Conservation (phyloP, 495 filamentous ascomycete genomes). For the Aspergillus sparsus region DNA sequence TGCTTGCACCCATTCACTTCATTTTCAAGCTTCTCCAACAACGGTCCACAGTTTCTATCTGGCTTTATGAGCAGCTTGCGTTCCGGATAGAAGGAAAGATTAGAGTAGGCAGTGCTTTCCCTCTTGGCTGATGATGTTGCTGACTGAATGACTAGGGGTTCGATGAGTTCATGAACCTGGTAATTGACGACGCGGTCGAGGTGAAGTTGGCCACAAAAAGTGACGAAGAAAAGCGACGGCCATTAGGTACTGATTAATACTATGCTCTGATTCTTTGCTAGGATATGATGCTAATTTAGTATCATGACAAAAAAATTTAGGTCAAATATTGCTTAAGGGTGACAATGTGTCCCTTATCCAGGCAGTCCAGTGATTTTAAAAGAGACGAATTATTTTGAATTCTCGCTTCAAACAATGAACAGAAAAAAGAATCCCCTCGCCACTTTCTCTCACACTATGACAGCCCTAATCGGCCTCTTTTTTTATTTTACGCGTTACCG, state of each 20-base stretch:
- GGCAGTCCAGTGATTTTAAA: slow-evolving; percentile 53
- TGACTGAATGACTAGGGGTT: slow-evolving; percentile 63
- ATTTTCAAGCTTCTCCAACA: slow-evolving; percentile 96
- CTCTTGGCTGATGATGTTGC: not conserved
- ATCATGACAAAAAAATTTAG: slow-evolving; percentile 47
- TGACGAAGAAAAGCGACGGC: slow-evolving; percentile 74
- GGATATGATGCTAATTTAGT: slow-evolving; percentile 21
- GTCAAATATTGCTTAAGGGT: slow-evolving; percentile 94
- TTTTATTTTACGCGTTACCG: slow-evolving; percentile 19
- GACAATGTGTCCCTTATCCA: slow-evolving; percentile 97
- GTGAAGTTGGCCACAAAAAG: slow-evolving; percentile 83
- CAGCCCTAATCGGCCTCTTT: slow-evolving; percentile 22
- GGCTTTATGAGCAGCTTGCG: slow-evolving; percentile 93
- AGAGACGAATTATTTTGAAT: slow-evolving; percentile 7
- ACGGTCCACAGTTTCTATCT: slow-evolving; percentile 84
- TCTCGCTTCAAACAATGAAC: not conserved
- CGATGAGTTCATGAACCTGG: slow-evolving; percentile 99
- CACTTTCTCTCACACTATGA: slow-evolving; percentile 18
- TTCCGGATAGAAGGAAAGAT: slow-evolving; percentile 96
- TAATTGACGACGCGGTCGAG: slow-evolving; percentile 93
- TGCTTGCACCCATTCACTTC: slow-evolving; percentile 96
- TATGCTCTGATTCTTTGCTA: not conserved
- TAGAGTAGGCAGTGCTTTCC: slow-evolving; percentile 53
- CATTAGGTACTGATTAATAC: slow-evolving; percentile 63
- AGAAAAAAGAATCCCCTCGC: slow-evolving; percentile 13